Percentiles rank a stretch among this genome's conserved stretches.
Evolutionary conservation across 257 asterid species (phyloP).

Genomic region (Nicotiana undulata): DNA sequence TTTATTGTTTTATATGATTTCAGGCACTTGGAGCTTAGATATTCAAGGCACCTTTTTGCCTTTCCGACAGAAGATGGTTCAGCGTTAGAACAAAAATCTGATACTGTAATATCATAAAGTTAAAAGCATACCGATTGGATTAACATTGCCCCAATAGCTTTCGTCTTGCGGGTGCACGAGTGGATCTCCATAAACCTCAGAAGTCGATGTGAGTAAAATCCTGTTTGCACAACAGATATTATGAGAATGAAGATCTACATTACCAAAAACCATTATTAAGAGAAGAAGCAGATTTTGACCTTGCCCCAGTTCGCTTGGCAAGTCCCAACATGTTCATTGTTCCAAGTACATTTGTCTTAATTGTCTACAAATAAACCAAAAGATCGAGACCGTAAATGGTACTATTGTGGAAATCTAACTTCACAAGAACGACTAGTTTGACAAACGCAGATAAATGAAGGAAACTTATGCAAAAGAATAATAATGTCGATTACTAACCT

Average conservation of each 20-base stretch:
- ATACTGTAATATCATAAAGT: background rate
- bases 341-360: constrained; percentile 92
- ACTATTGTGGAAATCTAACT: background rate
- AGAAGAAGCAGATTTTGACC: constrained; percentile 34
- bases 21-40: background rate
- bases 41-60: background rate
- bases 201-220: constrained; percentile 88
- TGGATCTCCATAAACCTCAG: constrained; percentile 97
- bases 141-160: constrained; percentile 93
- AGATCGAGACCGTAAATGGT: background rate
- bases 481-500: constrained; percentile 30
- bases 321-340: constrained; percentile 97
- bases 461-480: background rate
- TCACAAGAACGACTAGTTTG: background rate
- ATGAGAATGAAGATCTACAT: background rate
- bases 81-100: background rate
- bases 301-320: constrained; percentile 93
- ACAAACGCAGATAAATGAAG: background rate
- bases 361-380: constrained; percentile 47
- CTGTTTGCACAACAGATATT: constrained; percentile 23
- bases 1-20: background rate
- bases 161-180: constrained; percentile 91
- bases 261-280: background rate
- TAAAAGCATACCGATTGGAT: constrained; percentile 71
- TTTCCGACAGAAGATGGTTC: background rate